phyloP scores from a whole-genome alignment of 1,139 yeast species.

The Taphrina sp. region DNA sequence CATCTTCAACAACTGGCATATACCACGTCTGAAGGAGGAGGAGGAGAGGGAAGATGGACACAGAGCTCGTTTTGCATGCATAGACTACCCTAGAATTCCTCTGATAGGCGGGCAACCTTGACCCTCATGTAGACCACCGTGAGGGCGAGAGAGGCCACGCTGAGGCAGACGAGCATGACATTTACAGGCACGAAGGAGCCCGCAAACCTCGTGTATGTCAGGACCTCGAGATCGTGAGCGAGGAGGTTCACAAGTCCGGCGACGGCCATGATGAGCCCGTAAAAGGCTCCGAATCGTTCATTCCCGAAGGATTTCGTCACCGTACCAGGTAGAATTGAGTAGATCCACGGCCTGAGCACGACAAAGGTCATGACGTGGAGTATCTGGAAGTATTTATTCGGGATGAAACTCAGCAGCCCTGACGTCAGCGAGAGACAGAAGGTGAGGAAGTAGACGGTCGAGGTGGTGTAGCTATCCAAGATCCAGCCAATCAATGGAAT shows the following conservation, averaged over 20 bases:
- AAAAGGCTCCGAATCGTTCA: slow-evolving; percentile 86
- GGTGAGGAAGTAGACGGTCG: slow-evolving; percentile 55
- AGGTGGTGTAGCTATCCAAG: slow-evolving; percentile 68
- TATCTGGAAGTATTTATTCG: slow-evolving; percentile 52
- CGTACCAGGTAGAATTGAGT: slow-evolving; percentile 87
- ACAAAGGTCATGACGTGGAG: slow-evolving; percentile 68
- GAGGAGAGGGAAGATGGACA: too few species aligned
- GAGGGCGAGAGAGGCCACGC: neutral
- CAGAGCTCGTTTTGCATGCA: too few species aligned
- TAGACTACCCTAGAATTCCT: too few species aligned
- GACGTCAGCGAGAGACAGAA: slow-evolving; percentile 62
- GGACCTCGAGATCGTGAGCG: slow-evolving; percentile 12
- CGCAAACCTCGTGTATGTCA: neutral
- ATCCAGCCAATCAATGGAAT: slow-evolving; percentile 85
- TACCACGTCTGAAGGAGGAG: too few species aligned
- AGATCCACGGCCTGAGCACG: slow-evolving; percentile 85
- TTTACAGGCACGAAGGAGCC: slow-evolving; percentile 9
- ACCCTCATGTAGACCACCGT: slow-evolving; percentile 6
- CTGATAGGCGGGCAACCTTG: too few species aligned
- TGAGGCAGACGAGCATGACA: slow-evolving; percentile 1
- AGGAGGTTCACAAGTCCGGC: slow-evolving; percentile 71
- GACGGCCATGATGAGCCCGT: slow-evolving; percentile 77
- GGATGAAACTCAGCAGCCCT: slow-evolving; percentile 59
- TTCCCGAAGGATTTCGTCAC: slow-evolving; percentile 92
- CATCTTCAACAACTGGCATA: too few species aligned